Conservation (phyloP, 2,329 filamentous ascomycete genomes). For the Penicillium sp. region DNA sequence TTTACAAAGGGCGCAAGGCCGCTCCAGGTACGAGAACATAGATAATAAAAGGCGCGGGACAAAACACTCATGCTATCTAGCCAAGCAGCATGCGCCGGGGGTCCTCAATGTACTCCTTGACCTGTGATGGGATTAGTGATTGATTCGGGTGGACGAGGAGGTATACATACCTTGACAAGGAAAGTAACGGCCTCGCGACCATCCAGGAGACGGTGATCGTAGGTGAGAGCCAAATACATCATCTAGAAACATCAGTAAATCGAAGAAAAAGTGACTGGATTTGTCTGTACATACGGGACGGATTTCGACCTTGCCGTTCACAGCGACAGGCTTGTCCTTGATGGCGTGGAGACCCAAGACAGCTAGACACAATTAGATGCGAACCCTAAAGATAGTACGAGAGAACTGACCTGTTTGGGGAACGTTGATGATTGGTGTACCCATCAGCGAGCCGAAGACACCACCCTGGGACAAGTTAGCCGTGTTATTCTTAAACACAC, state of each 20-base stretch:
- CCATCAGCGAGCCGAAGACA: conserved; percentile 95
- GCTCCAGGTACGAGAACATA: conserved; percentile 18
- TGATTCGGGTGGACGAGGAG: not conserved
- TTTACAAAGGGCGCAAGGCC: conserved; percentile 30
- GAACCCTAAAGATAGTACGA: not conserved
- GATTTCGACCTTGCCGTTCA: conserved; percentile 93
- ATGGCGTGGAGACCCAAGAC: conserved; percentile 93
- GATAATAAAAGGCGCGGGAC: conserved; percentile 9
- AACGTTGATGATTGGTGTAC: conserved; percentile 97
- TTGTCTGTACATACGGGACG: conserved; percentile 61
- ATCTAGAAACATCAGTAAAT: conserved; percentile 53
- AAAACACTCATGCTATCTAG: conserved; percentile 23
- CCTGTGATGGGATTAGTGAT: conserved; percentile 31
- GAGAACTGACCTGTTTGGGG: conserved; percentile 69
- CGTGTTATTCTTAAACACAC: not conserved
- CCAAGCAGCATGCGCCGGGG: conserved; percentile 82
- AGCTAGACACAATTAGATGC: conserved; percentile 42
- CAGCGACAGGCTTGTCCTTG: conserved; percentile 85
- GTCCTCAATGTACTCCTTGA: conserved; percentile 98
- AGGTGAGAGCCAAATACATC: conserved; percentile 98
- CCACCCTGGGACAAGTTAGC: conserved; percentile 57
- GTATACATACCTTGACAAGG: conserved; percentile 69
- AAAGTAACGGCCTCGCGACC: conserved; percentile 95
- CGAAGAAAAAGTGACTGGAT: not conserved
- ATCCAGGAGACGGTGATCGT: conserved; percentile 94